Evolutionary conservation across 805 yeast genomes (phyloP).

Genomic region (Lipomyces spencermartinsiae): DNA sequence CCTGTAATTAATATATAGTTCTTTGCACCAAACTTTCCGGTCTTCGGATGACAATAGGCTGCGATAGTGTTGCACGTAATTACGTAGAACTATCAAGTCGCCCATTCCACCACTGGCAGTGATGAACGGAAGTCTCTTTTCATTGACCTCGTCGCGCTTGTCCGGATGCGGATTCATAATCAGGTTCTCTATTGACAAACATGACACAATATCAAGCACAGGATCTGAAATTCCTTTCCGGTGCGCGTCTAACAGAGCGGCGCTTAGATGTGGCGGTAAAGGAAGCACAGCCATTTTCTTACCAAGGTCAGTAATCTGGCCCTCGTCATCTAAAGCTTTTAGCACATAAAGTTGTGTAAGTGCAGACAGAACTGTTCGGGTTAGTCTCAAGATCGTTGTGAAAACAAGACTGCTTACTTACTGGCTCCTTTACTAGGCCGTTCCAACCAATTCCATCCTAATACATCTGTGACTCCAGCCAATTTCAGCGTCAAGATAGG

Average conservation of each 20-base stretch:
- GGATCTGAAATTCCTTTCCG: conserved; percentile 55
- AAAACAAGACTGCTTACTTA: conserved; percentile 14
- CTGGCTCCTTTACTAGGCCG: conserved; percentile 79
- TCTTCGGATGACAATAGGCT: conserved; percentile 58
- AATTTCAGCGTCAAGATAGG: conserved; percentile 85
- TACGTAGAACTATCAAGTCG: conserved; percentile 82
- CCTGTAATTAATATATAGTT: conserved; percentile 73
- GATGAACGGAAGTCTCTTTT: conserved; percentile 71
- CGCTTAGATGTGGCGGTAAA: conserved; percentile 88
- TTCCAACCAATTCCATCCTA: conserved; percentile 92
- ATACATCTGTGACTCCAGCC: conserved; percentile 80
- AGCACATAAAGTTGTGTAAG: conserved; percentile 77
- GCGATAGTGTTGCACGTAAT: conserved; percentile 65
- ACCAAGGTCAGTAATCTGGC: conserved; percentile 82
- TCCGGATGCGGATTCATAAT: conserved; percentile 81
- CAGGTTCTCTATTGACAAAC: conserved; percentile 90
- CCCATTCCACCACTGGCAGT: conserved; percentile 75
- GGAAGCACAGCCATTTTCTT: conserved; percentile 86
- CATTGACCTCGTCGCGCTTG: conserved; percentile 81
- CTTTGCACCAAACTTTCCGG: conserved; percentile 81
- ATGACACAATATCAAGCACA: conserved; percentile 88
- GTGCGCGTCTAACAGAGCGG: conserved; percentile 76
- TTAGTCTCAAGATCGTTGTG: not conserved
- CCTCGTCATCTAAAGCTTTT: conserved; percentile 77
- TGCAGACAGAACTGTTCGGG: conserved; percentile 61